A percentile compares a stretch with the other conserved stretches of the same genome.
These are phyloP conservation scores for Pistacia atlantica DNA, from an alignment of 345 rosid species.

Conservation along the genomic window DNA sequence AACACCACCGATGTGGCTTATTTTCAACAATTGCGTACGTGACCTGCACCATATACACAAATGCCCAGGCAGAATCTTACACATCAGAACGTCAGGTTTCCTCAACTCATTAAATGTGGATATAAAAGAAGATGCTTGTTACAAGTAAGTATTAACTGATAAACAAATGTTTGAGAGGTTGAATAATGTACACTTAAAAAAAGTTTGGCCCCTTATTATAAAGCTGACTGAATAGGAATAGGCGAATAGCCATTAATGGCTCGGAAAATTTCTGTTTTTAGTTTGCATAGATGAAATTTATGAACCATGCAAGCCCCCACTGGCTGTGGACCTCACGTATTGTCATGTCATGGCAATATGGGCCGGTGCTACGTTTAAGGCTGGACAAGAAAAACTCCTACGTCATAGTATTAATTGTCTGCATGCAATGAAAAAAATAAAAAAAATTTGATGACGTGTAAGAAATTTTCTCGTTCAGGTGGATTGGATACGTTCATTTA, in stretches of 20 bases:
- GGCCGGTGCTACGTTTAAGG: conserved; percentile 20
- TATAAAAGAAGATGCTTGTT: not conserved
- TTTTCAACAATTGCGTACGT: no score
- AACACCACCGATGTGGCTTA: no score
- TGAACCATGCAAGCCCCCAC: not conserved
- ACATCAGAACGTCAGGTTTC: not conserved
- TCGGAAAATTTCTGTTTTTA: not conserved
- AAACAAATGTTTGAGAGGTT: not conserved
- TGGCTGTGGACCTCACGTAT: conserved; percentile 16
- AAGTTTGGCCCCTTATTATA: not conserved
- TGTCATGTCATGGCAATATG: not conserved
- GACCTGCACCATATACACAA: no score
- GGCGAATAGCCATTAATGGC: not conserved
- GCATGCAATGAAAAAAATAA: not conserved
- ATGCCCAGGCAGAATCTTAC: no score
- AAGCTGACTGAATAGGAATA: not conserved
- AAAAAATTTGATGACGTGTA: not conserved
- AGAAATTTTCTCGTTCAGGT: not conserved
- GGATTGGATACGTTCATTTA: no score
- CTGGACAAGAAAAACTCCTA: not conserved
- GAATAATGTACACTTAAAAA: not conserved
- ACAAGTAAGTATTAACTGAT: no score
- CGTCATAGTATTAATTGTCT: not conserved
- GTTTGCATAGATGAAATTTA: not conserved
- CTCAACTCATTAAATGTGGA: not conserved